Base-by-base conservation (phyloP, 2,329 filamentous ascomycete genomes). In the Westerdykella aurantiaca region DNA sequence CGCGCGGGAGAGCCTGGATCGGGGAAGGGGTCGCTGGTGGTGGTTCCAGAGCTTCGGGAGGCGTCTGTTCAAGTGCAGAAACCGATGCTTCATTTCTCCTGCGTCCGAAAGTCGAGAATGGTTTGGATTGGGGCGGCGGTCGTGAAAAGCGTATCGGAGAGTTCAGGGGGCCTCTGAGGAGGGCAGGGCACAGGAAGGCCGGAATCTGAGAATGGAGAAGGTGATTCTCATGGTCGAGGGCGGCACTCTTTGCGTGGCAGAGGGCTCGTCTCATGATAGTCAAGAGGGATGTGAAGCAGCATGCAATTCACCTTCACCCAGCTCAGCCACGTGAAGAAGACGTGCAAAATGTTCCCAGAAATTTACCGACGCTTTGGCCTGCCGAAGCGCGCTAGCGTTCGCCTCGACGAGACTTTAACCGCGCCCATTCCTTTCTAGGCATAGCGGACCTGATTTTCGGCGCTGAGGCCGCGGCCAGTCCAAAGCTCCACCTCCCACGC, bases 1-100 rank as follows among this genome's bases (percentile, higher is more conserved):
- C 72, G 6, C 71, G 44, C 0, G 78, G 78, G 11, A 82, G 56
- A 6, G 55, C 38, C 21, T 42, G 49, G n/a, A 22, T 33, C 11
- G 43, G 29, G 9, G 21, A 18, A 12, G 38, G 33, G 25, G 25
- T 29, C 18, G 14, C 16, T 12, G 35, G 10, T 6, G n/a, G 38
- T 42, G 23, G 17, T 44, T 35, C 41, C 7, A 29, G 25, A 29
- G 25, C 4, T 29, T 29, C 21, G 18, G 47, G 34, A 25, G 41
- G 18, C 2, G 46, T 14, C 22, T 18, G 16, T 7, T 37, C 18
- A 21, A 51, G 46, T 31, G 25, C 23, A 43, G 43, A n/a, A 21
- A 45, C 42, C 6, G 44, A 35, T 41, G 48, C 34, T 38, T 62
- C 33, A 18, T 14, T 55, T 31, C 41, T 52, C 39, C 37, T 41